These are phyloP conservation scores for Leptographium wingfieldii DNA, from an alignment of 2,329 filamentous ascomycete species.

Conservation along the genomic window DNA sequence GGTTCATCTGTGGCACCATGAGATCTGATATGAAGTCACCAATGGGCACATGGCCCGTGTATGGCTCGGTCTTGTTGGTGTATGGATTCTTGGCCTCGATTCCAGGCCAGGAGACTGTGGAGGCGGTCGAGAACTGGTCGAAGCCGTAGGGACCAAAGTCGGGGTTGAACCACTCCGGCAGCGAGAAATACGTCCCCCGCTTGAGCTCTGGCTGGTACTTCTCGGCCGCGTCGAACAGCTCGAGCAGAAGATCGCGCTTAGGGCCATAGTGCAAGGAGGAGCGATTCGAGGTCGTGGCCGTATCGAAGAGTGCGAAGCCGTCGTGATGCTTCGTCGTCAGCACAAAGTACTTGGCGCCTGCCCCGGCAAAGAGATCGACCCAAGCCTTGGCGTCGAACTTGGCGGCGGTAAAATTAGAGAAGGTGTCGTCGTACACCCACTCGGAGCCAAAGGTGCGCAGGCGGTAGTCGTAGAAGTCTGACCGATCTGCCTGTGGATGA, in stretches of 20 bases:
- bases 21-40: constrained; percentile 29
- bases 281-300: constrained; percentile 22
- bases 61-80: constrained; percentile 26
- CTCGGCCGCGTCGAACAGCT: constrained; percentile 30
- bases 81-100: constrained; percentile 29
- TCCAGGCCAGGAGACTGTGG: constrained; percentile 20
- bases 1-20: constrained; percentile 33
- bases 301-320: constrained; percentile 32
- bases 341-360: constrained; percentile 31
- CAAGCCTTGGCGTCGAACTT: constrained; percentile 14
- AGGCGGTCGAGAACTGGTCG: constrained; percentile 8
- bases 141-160: constrained; percentile 31
- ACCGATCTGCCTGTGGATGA: constrained; percentile 6
- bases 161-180: constrained; percentile 38
- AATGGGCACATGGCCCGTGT: constrained; percentile 26
- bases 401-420: constrained; percentile 17
- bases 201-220: constrained; percentile 27
- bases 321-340: constrained; percentile 35
- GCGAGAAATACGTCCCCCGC: constrained; percentile 34
- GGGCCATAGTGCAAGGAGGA: constrained; percentile 28
- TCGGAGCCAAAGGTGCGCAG: constrained; percentile 9
- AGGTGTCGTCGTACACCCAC: constrained; percentile 19
- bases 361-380: constrained; percentile 25
- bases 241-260: constrained; percentile 25
- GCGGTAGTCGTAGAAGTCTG: constrained; percentile 13